A percentile compares a stretch with the other conserved stretches of the same genome.
phyloP scores from a whole-genome alignment of 139 green algal genomes.

The Picochlorum sp. region DNA sequence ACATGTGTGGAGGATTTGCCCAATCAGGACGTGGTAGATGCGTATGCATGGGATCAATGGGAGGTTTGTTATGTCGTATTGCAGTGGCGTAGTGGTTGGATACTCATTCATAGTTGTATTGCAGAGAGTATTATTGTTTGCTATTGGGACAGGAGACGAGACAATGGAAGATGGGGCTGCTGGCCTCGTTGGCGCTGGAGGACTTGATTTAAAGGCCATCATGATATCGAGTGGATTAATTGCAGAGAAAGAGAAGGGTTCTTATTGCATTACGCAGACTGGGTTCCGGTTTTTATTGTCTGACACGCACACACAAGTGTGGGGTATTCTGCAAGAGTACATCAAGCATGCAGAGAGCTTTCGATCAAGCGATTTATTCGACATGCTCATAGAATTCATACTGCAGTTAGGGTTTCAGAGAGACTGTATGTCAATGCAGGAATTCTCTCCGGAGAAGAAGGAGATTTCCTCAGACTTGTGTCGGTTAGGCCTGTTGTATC shows the following conservation, averaged over 20 bases:
- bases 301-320: conserved; percentile 68
- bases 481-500: conserved; percentile 67
- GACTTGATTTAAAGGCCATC: too few species aligned
- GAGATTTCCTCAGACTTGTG: conserved; percentile 59
- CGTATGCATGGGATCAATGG: conserved; percentile 48
- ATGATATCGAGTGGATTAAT: neutral
- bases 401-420: conserved; percentile 76
- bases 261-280: conserved; percentile 32
- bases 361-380: conserved; percentile 9
- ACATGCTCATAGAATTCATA: conserved; percentile 46
- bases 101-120: neutral
- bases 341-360: conserved; percentile 35
- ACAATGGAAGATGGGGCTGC: too few species aligned
- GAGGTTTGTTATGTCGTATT: conserved; percentile 22
- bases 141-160: conserved; percentile 25
- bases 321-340: conserved; percentile 71
- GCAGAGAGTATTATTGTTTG: conserved; percentile 51
- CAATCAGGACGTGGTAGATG: conserved; percentile 3
- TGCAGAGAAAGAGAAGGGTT: neutral
- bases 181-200: too few species aligned
- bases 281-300: conserved; percentile 78
- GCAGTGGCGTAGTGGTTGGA: too few species aligned
- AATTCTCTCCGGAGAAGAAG: conserved; percentile 31
- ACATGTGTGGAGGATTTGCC: neutral
- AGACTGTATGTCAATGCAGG: conserved; percentile 28